Evolutionary conservation across 441 rosid species (phyloP).

Genomic region (Omphalea diandra): DNA sequence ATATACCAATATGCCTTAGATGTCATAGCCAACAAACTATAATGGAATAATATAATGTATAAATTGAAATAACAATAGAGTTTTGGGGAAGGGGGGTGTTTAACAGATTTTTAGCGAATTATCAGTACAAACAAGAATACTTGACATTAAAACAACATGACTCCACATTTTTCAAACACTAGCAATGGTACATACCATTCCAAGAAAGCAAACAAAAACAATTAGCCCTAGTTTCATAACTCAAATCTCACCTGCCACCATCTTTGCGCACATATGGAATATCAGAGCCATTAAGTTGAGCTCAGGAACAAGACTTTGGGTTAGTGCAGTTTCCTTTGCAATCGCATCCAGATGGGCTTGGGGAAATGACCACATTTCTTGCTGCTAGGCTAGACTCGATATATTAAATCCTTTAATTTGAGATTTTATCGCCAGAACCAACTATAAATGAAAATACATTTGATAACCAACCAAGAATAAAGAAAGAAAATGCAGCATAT

Average conservation of each 20-base stretch:
- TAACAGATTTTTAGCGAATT: background rate
- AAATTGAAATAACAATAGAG: constrained; percentile 1
- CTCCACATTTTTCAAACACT: constrained; percentile 3
- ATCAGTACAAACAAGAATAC: background rate
- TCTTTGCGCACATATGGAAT: constrained; percentile 48
- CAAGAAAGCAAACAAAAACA: background rate
- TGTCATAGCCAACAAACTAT: background rate
- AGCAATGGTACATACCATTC: background rate
- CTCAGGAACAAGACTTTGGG: constrained; percentile 49
- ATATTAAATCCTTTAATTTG: constrained; percentile 48
- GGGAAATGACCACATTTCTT: constrained; percentile 34
- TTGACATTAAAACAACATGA: background rate
- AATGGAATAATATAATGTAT: background rate
- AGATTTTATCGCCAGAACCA: background rate
- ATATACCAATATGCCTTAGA: background rate
- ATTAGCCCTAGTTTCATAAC: constrained; percentile 4
- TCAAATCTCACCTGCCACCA: constrained; percentile 54
- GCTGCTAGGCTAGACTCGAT: constrained; percentile 36
- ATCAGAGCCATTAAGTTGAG: constrained; percentile 50
- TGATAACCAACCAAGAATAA: background rate
- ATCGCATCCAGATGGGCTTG: constrained; percentile 39
- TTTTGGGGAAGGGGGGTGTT: background rate
- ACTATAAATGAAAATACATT: background rate
- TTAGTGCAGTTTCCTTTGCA: constrained; percentile 51
- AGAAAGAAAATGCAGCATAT: background rate